Conservation (phyloP, 2,329 filamentous ascomycete species). For the Lecanicillium sp. region DNA sequence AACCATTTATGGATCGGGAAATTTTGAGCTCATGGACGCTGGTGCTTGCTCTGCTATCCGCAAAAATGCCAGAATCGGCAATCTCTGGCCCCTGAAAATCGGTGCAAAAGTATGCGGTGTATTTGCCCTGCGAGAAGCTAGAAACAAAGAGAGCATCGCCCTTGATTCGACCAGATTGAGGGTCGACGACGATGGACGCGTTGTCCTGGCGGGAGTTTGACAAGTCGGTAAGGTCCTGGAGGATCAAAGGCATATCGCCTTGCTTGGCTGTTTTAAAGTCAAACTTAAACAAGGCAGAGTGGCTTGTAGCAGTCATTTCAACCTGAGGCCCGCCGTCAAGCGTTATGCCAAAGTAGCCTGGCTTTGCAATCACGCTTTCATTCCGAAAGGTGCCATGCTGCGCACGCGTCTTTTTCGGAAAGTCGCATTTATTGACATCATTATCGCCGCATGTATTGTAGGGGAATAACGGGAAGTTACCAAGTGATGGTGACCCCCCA, state of each 20-base stretch:
- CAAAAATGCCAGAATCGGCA: conserved; percentile 54
- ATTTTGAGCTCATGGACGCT: conserved; percentile 39
- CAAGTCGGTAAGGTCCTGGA: conserved; percentile 60
- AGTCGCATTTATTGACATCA: conserved; percentile 54
- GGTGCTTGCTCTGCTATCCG: conserved; percentile 45
- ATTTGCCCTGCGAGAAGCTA: conserved; percentile 57
- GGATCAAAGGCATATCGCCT: conserved; percentile 45
- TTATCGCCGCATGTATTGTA: conserved; percentile 54
- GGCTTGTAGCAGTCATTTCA: conserved; percentile 63
- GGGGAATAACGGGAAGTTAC: conserved; percentile 67
- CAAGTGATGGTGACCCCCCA: conserved; percentile 53
- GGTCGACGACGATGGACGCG: conserved; percentile 47
- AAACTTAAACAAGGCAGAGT: conserved; percentile 58
- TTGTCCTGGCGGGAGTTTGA: conserved; percentile 52
- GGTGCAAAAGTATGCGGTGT: conserved; percentile 56
- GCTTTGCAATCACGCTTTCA: conserved; percentile 45
- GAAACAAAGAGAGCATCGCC: conserved; percentile 56
- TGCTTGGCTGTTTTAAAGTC: conserved; percentile 42
- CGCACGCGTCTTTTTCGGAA: conserved; percentile 38
- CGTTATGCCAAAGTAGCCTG: conserved; percentile 58
- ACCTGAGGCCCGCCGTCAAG: conserved; percentile 49
- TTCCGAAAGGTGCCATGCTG: conserved; percentile 37
- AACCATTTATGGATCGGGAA: conserved; percentile 41
- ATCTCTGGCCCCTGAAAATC: conserved; percentile 55
- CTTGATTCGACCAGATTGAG: conserved; percentile 49